Percentiles rank a stretch among this genome's conserved stretches.
phyloP scores from a whole-genome alignment of 257 asterid species.

The Galeopsis tetrahit region DNA sequence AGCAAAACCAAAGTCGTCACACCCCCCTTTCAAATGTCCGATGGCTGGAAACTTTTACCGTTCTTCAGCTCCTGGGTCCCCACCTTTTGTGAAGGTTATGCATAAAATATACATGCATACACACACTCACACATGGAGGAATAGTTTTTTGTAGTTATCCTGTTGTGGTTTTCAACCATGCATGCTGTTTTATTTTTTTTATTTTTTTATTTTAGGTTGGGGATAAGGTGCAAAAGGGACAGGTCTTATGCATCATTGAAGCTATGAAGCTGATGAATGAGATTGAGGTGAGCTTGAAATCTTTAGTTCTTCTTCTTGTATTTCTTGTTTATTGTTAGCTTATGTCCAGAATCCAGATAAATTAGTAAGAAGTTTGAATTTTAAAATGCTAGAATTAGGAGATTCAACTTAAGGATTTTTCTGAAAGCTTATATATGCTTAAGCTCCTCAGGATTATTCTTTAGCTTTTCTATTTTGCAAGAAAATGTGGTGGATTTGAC shows the following conservation, averaged over 20 bases:
- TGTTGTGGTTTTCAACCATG: neutral
- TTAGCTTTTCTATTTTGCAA: neutral
- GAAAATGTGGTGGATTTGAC: neutral
- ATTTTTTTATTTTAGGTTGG: slow-evolving; percentile 50
- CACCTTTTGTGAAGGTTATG: slow-evolving; percentile 66
- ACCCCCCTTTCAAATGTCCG: slow-evolving; percentile 70
- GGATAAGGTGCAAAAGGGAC: slow-evolving; percentile 75
- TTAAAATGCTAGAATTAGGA: slow-evolving; percentile 19
- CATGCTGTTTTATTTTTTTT: neutral
- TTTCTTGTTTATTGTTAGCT: slow-evolving; percentile 20
- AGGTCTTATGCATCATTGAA: slow-evolving; percentile 67
- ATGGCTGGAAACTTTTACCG: slow-evolving; percentile 76
- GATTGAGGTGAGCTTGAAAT: slow-evolving; percentile 58
- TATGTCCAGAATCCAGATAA: slow-evolving; percentile 4
- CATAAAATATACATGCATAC: neutral
- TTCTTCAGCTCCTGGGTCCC: slow-evolving; percentile 66
- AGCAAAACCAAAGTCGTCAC: slow-evolving; percentile 53
- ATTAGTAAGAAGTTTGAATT: neutral
- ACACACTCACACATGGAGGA: neutral
- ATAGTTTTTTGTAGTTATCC: neutral
- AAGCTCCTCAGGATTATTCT: slow-evolving; percentile 22
- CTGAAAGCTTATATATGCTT: neutral
- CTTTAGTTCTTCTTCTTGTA: neutral
- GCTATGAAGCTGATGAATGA: slow-evolving; percentile 86
- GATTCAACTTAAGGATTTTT: slow-evolving; percentile 11